Percentiles rank a stretch among this genome's conserved stretches.
Conservation (phyloP, 2,329 filamentous ascomycete species). For the Trichophyton simii region DNA sequence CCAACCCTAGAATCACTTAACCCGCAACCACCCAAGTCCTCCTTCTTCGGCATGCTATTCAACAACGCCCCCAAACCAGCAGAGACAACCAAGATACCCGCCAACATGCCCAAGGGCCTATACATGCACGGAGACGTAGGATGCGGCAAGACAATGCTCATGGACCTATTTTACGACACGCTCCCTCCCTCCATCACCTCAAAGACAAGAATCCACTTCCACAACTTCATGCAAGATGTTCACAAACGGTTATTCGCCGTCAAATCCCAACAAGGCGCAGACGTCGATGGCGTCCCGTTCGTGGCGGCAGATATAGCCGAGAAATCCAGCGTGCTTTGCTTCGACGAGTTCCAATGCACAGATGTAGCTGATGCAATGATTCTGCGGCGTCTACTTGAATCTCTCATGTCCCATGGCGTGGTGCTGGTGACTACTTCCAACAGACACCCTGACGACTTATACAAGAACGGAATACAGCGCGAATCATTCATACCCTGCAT, state of each 20-base stretch:
- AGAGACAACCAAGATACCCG: constrained; percentile 43
- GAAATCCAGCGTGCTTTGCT: constrained; percentile 75
- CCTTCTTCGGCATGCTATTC: constrained; percentile 41
- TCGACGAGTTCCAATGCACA: constrained; percentile 97
- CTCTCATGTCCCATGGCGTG: constrained; percentile 91
- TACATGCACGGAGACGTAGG: constrained; percentile 97
- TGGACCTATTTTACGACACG: constrained; percentile 96
- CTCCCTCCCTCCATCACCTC: constrained; percentile 64
- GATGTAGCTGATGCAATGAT: constrained; percentile 99
- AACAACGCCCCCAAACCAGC: constrained; percentile 22
- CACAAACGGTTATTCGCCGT: constrained; percentile 81
- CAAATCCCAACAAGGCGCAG: constrained; percentile 78
- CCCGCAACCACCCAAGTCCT: constrained; percentile 27
- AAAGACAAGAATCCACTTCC: constrained; percentile 93
- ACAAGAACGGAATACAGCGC: constrained; percentile 95
- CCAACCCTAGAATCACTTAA: constrained; percentile 62
- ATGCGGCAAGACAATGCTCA: constrained; percentile 97
- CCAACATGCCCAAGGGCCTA: constrained; percentile 69
- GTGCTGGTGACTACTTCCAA: constrained; percentile 94
- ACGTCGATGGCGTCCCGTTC: constrained; percentile 81
- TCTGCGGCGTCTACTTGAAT: constrained; percentile 70
- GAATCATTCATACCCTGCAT: constrained; percentile 94
- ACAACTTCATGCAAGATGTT: constrained; percentile 99
- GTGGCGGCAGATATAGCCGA: constrained; percentile 90
- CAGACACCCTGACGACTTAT: constrained; percentile 87